A percentile compares a stretch with the other conserved stretches of the same genome.
Evolutionary conservation across 306 rosid genomes (phyloP).

Genomic region (Prunus salicina): DNA sequence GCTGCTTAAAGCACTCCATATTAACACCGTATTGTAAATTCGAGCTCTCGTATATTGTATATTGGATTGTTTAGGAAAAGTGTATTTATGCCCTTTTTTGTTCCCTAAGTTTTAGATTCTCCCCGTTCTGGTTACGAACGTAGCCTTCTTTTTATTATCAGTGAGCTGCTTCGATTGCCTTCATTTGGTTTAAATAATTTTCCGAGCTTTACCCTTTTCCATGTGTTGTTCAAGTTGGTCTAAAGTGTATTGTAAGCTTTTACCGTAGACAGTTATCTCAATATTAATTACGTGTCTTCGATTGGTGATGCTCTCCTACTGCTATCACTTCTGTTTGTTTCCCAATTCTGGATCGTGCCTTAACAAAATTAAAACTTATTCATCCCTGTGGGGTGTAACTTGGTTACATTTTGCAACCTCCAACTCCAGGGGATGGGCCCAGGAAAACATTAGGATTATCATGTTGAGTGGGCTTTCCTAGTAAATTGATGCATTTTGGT

Average conservation of each 20-base stretch:
- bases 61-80: slow-evolving; percentile 7
- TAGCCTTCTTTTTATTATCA: not conserved
- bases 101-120: not conserved
- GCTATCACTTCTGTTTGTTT: too few species aligned
- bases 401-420: too few species aligned
- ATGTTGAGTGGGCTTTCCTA: too few species aligned
- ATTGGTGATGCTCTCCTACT: too few species aligned
- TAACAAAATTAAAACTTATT: too few species aligned
- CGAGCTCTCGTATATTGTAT: slow-evolving; percentile 10
- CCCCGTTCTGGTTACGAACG: not conserved
- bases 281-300: too few species aligned
- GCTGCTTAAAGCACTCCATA: slow-evolving; percentile 91
- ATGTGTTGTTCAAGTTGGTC: not conserved
- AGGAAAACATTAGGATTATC: too few species aligned
- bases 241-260: not conserved
- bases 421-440: too few species aligned
- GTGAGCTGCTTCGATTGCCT: slow-evolving; percentile 8
- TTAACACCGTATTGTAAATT: slow-evolving; percentile 88
- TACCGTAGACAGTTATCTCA: not conserved
- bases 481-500: too few species aligned
- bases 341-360: too few species aligned
- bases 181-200: not conserved
- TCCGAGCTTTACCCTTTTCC: not conserved
- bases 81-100: not conserved
- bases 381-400: too few species aligned